These are phyloP conservation scores for Pythium utonaiense DNA, from an alignment of 352 stramenopile species.

Conservation along the genomic window DNA sequence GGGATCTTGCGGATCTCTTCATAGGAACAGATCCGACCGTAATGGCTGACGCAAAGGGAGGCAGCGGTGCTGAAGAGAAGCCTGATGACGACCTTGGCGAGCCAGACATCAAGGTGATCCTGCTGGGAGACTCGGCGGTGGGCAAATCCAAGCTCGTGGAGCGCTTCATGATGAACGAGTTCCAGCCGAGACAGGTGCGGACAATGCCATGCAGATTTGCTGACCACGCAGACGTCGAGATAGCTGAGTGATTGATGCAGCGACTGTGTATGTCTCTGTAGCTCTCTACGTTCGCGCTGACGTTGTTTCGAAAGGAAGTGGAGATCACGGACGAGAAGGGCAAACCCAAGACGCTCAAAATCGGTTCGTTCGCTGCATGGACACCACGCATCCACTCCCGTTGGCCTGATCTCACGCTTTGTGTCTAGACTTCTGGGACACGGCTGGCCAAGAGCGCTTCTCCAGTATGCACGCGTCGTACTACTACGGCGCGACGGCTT, in stretches of 20 bases:
- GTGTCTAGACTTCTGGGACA: constrained; percentile 93
- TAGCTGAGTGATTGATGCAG: neutral
- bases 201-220: too few relatives aligned
- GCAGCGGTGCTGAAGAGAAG: constrained; percentile 4
- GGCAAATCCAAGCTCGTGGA: constrained; percentile 96
- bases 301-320: constrained; percentile 92
- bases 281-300: constrained; percentile 95
- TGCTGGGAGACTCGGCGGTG: constrained; percentile 93
- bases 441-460: constrained; percentile 94
- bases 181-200: constrained; percentile 90
- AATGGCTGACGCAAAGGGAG: constrained; percentile 25
- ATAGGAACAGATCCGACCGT: constrained; percentile 2
- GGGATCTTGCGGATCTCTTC: constrained; percentile 11
- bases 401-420: neutral
- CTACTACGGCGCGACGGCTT: constrained; percentile 94
- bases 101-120: constrained; percentile 79
- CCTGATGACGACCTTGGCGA: constrained; percentile 49
- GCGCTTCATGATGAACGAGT: constrained; percentile 95
- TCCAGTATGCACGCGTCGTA: constrained; percentile 95
- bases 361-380: constrained; percentile 35
- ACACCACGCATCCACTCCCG: neutral
- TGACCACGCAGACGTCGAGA: too few relatives aligned
- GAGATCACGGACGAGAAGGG: constrained; percentile 59
- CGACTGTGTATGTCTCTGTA: constrained; percentile 23
- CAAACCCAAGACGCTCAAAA: constrained; percentile 49